Base-by-base conservation (phyloP, 495 filamentous ascomycete species). In the Evernia prunastri region DNA sequence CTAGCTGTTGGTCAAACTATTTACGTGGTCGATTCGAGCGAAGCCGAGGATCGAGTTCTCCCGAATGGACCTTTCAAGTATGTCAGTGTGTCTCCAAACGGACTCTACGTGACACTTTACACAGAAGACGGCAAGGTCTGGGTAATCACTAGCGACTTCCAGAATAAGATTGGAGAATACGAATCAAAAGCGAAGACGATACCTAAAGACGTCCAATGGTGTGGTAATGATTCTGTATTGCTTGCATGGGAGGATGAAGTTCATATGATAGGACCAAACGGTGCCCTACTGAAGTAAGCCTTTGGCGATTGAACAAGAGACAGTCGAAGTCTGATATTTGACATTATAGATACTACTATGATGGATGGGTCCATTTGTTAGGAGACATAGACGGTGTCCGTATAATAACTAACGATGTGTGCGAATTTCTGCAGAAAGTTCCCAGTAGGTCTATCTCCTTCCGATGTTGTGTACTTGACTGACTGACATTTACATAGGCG, bases 231-330 rank as follows among this genome's bases (percentile, higher is more conserved):
- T 75, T 89, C 91, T 10, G 91, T 97, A 12, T 86, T 96, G 54
- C 84, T 97, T 64, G 91, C 91, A 18, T 98, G 94, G 94, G 94
- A 96, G 69, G 94, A 98, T 75, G 94, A 98, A 69, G 87, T 97
- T n/a, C 94, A 97, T 71, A 81, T 98, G 53, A 88, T 97, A 61
- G 92, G 92, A 2, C 91, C 91, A 0, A 87, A 86, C 57, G 91
- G 89, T 45, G 84, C 87, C 15, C 82, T 89, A 47, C 82, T 91
- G 40, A 86, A 84, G 81, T 84, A 73, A 68, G 77, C 57, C 62
- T 51, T 25, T 31, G 3, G 13, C 56, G 17, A 29, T 3, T 43
- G 12, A 10, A n/a, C n/a, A n/a, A 29, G 43, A 39, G 8, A 4
- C 31, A n/a, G 9, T 37, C 27, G 45, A 5, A 25, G 4, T 29